Base-by-base conservation (phyloP, 164 flowering plant species). In the Chimonanthus salicifolius region DNA sequence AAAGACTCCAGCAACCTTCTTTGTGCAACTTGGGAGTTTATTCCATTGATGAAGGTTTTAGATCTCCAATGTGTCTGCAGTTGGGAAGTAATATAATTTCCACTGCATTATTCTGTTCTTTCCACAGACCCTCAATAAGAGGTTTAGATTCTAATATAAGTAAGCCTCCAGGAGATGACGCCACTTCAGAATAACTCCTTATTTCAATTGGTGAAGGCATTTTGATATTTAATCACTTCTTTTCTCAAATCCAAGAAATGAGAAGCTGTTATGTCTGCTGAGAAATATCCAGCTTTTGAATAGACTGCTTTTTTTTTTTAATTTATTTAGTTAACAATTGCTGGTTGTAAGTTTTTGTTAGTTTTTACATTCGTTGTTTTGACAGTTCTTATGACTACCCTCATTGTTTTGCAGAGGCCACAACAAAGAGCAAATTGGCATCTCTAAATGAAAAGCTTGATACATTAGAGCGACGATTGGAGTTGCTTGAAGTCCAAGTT, bases 351-450 rank as follows among this genome's bases (percentile, higher is more conserved):
- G 60, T 10, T 10, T 54, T 54, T 13, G 60, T 54, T 54, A 11
- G 60, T 10, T n/a, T 54, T 10, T 33, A 33, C 1, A 33, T 33
- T 33, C 33, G 33, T 33, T 54, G 16, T 65, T 65, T 65, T 65
- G 33, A 65, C 47, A 33, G 8, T 65, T 65, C 47, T 33, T 20
- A 43, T 33, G 68, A n/a, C 33, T 8, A 18, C 48, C 21, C 47
- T 47, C 70, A 18, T 58, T 18, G n/a, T 72, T 7, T 63, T 80
- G 21, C 83, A 94, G 97, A 92, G 83, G 89, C 97, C 21, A 92
- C 98, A 4, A 95, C 98, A n/a, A 95, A 93, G 85, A 89, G 87
- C 81, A 96, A 94, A 76, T 83, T 96, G 82, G 94, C 97, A 62
- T 74, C 89, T 4, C 70, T 96, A 78, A 96, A 96, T 78, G 97